Evolutionary conservation across 2,329 filamentous ascomycete genomes (phyloP).

Genomic region (Seiridium unicorne): DNA sequence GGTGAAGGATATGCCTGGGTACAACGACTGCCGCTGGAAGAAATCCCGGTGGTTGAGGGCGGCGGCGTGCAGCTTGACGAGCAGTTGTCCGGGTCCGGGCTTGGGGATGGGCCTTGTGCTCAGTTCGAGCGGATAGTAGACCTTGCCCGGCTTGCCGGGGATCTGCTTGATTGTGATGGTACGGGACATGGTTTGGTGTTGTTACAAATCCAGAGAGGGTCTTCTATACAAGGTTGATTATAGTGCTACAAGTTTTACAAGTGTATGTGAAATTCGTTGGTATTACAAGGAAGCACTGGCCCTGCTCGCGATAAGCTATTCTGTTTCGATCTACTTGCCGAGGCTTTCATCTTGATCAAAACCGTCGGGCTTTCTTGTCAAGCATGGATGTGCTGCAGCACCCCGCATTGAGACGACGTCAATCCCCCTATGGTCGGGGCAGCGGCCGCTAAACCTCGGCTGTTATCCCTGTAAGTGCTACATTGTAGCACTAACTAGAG

Average conservation of each 20-base stretch:
- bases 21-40: conserved; percentile 89
- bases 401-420: not conserved
- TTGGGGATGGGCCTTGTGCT: conserved; percentile 61
- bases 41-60: conserved; percentile 94
- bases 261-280: not conserved
- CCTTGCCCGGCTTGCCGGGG: conserved; percentile 81
- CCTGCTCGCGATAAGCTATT: too few species aligned
- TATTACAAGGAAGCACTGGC: too few species aligned
- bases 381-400: not conserved
- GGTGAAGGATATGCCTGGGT: conserved; percentile 79
- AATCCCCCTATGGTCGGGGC: not conserved
- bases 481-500: not conserved
- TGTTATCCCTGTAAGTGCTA: not conserved
- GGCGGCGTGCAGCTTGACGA: conserved; percentile 74
- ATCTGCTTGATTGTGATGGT: conserved; percentile 65
- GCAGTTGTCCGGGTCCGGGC: conserved; percentile 65
- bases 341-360: too few species aligned
- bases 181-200: conserved; percentile 41
- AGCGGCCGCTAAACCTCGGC: not conserved
- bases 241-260: not conserved
- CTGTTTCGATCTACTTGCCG: too few species aligned
- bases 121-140: conserved; percentile 75
- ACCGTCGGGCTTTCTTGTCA: not conserved
- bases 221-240: too few species aligned
- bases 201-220: not conserved